Evolutionary conservation across 1,284 basidiomycete species (phyloP), one percentile per base, ranked within the genome.

Genomic region (Pseudozyma sp.): DNA sequence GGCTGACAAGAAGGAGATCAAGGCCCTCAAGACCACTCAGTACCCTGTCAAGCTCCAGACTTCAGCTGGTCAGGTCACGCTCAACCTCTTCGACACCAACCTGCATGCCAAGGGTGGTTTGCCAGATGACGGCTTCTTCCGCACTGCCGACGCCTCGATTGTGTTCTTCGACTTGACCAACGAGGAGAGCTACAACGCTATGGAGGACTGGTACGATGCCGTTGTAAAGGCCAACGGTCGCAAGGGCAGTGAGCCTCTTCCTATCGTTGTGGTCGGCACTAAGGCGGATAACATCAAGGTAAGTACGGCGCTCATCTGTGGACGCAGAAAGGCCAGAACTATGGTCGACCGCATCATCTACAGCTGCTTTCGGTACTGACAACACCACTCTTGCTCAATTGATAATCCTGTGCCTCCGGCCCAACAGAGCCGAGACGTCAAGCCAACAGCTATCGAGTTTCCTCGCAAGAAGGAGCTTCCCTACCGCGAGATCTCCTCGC

Each of bases 121-220:
- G n/a, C 68, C 72, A 44, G 64, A 70, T 21, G 72, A 76, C 50
- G 75, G 66, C 52, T 73, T 77, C 59, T 72, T 73, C 66, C 66
- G 74, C 54, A 70, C 57, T 34, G 70, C 74, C 43, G 70, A 74
- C 18, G 70, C 70, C 10, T 54, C 52, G 35, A 53, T 76, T 19
- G 70, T 76, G 38, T 76, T 76, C 45, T 73, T 76, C 47, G 74
- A 70, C 38, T 52, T 70, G 10, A 76, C 67, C 45, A 66, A 55
- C 14, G 50, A 59, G 43, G 62, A 21, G 14, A 76, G 74, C 63
- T 74, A 76, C 64, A 50, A 44, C 1, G 72, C 72, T 16, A 70
- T 75, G 72, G 67, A 75, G 57, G 59, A 60, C 14, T 75, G 72
- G 72, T 75, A 75, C 67, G 67, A 75, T 47, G 72, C 72, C 6